Percentiles rank a stretch among this genome's conserved stretches.
phyloP scores from a whole-genome alignment of 176 grass and related monocot species.

The Carex pumila region DNA sequence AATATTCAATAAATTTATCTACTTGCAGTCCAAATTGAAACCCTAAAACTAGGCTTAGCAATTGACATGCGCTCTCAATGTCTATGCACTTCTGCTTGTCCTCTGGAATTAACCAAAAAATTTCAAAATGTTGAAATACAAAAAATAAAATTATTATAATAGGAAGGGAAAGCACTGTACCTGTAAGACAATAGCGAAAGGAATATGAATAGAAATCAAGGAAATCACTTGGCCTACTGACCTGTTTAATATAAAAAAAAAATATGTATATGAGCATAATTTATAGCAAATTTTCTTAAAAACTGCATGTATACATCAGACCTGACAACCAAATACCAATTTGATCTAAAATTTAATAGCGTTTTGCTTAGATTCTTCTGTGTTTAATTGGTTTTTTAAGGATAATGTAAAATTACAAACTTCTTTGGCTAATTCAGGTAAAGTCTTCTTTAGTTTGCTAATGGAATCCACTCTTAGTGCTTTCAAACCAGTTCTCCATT shows the following conservation, averaged over 20 bases:
- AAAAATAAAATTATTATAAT: not conserved
- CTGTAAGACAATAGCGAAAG: slow-evolving; percentile 94
- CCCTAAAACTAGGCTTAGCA: slow-evolving; percentile 79
- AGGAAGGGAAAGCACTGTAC: slow-evolving; percentile 38
- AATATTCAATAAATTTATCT: slow-evolving; percentile 77
- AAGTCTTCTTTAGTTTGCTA: slow-evolving; percentile 87
- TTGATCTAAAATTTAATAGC: not conserved
- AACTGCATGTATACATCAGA: not conserved
- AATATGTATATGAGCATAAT: not conserved
- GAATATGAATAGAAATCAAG: slow-evolving; percentile 85
- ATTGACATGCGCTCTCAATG: slow-evolving; percentile 78
- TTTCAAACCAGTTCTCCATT: slow-evolving; percentile 90
- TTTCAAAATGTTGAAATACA: slow-evolving; percentile 5
- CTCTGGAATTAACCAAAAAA: slow-evolving; percentile 48
- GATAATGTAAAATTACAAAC: slow-evolving; percentile 41
- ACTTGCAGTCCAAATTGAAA: slow-evolving; percentile 69
- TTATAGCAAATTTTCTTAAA: not conserved
- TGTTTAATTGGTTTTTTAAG: slow-evolving; percentile 19
- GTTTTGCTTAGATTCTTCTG: not conserved
- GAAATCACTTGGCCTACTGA: slow-evolving; percentile 80
- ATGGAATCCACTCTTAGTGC: slow-evolving; percentile 83
- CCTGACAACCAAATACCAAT: not conserved
- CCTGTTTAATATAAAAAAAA: slow-evolving; percentile 40
- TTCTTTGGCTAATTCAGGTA: slow-evolving; percentile 87
- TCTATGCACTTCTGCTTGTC: slow-evolving; percentile 98